Base-by-base conservation (phyloP, 1,284 basidiomycete genomes). In the Agaricales sp. region DNA sequence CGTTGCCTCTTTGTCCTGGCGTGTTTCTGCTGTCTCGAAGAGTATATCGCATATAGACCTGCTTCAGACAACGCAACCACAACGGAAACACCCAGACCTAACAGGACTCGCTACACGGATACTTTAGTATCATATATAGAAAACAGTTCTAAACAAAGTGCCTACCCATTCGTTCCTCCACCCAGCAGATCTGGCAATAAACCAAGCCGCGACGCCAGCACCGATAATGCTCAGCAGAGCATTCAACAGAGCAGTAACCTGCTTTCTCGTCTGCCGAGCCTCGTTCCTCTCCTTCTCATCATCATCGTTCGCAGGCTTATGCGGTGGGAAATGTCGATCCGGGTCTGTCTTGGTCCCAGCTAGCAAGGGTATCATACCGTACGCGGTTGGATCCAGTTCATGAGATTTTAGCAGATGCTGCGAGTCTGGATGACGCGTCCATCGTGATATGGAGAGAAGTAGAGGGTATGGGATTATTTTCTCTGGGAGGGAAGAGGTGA, bases 341-440 rank as follows among this genome's bases (percentile, higher is more conserved):
- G 87, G 87, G 3, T 82, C 82, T 14, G 86, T 82, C 26, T 71
- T 75, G 2, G 81, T 74, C 22, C 87, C 87, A 16, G 87, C 86
- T 2, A 90, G 75, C 21, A 90, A 67, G n/a, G 84, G 66, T 45
- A 87, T 65, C 76, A 87, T 87, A 11, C 71, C 67, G 60, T 85
- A 89, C 16, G 71, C 68, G 20, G 64, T 62, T 6, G 75, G 65
- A 53, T 78, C 65, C 52, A 88, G 64, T 46, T 67, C 67, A 4
- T 64, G 58, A 19, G 63, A 60, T 45, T 88, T 67, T n/a, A 65
- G 61, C 0, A 59, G 55, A 45, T 57, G 56, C 4, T 79, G 82
- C 46, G 63, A 61, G n/a, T 35, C 30, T 4, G 68, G 54, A 22
- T 81, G 73, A 39, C 78, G 74, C 20, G 80, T 63, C 87, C 87